Conservation (phyloP, 2,329 filamentous ascomycete genomes). For the Fusarium globosum region DNA sequence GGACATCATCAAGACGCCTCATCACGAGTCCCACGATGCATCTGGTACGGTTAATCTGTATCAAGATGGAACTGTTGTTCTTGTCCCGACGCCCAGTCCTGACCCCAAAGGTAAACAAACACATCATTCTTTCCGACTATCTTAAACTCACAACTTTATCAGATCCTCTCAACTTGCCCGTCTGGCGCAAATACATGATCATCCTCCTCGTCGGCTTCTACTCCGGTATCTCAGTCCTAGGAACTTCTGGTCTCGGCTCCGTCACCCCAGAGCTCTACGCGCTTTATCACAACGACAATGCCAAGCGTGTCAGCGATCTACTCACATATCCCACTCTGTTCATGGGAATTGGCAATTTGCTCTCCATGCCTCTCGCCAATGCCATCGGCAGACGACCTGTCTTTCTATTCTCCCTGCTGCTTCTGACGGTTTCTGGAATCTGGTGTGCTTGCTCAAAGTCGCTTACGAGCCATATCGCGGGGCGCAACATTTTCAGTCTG, state of each 20-base stretch:
- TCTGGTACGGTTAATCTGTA: slow-evolving; percentile 14
- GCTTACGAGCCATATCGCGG: not conserved
- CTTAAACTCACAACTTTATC: accelerated
- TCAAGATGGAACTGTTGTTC: slow-evolving; percentile 8
- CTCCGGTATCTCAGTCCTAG: slow-evolving; percentile 13
- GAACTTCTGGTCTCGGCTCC: slow-evolving; percentile 10
- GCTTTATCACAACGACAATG: slow-evolving; percentile 1
- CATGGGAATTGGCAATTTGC: slow-evolving; percentile 5
- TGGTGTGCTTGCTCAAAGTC: slow-evolving; percentile 18
- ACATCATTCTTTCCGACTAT: accelerated
- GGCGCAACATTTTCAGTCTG: not conserved
- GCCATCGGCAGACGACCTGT: slow-evolving; percentile 2
- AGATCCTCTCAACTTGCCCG: slow-evolving; percentile 8
- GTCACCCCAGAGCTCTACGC: not conserved
- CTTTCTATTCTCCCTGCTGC: not conserved
- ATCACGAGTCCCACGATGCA: not conserved
- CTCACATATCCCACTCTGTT: slow-evolving; percentile 10
- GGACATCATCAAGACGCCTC: not conserved
- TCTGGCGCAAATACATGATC: slow-evolving; percentile 14
- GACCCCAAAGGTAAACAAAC: slow-evolving; percentile 8
- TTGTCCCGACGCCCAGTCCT: slow-evolving; percentile 4
- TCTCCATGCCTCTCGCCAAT: slow-evolving; percentile 1
- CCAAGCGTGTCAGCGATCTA: slow-evolving; percentile 1
- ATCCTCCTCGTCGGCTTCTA: slow-evolving; percentile 18
- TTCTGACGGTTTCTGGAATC: not conserved